A percentile compares a stretch with the other conserved stretches of the same genome.
Conservation (phyloP, 2,329 filamentous ascomycete genomes). For the Diaporthe sp. region DNA sequence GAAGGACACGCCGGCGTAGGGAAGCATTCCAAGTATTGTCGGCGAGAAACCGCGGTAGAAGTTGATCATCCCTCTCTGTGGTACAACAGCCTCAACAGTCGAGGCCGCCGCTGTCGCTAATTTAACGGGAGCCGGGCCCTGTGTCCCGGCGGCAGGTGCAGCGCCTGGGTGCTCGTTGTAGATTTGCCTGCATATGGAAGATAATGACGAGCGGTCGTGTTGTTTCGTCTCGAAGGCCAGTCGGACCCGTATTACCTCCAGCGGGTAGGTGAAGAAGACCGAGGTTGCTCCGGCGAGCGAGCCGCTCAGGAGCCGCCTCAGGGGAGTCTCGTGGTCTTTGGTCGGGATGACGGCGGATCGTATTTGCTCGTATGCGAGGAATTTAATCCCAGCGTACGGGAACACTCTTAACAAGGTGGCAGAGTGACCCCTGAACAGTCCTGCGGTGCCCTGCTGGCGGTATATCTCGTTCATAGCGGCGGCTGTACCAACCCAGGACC, state of each 20-base stretch:
- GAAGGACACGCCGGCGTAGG: slow-evolving; percentile 96
- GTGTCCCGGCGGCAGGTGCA: slow-evolving; percentile 52
- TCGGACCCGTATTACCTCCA: slow-evolving; percentile 93
- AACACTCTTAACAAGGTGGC: slow-evolving; percentile 95
- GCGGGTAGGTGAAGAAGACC: slow-evolving; percentile 95
- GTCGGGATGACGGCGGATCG: slow-evolving; percentile 81
- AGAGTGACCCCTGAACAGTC: slow-evolving; percentile 93
- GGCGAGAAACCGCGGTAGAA: slow-evolving; percentile 96
- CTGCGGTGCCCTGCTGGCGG: slow-evolving; percentile 76
- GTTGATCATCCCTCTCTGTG: slow-evolving; percentile 81
- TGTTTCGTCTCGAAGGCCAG: slow-evolving; percentile 93
- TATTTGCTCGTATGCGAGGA: slow-evolving; percentile 97
- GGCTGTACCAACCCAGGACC: slow-evolving; percentile 88
- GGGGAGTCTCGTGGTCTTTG: slow-evolving; percentile 82
- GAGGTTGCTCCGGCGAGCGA: slow-evolving; percentile 86
- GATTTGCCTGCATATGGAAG: slow-evolving; percentile 86
- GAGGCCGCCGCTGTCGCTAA: slow-evolving; percentile 59
- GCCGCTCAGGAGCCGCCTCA: slow-evolving; percentile 81
- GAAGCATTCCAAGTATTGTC: slow-evolving; percentile 93
- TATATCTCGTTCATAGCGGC: slow-evolving; percentile 89
- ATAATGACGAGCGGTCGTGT: slow-evolving; percentile 77
- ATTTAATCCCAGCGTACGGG: slow-evolving; percentile 97
- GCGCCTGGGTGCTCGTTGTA: slow-evolving; percentile 79
- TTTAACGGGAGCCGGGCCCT: slow-evolving; percentile 54
- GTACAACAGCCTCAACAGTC: slow-evolving; percentile 66